These are phyloP conservation scores for Tetradesmus obliquus DNA, from an alignment of 139 green algal genomes.

Conservation along the genomic window DNA sequence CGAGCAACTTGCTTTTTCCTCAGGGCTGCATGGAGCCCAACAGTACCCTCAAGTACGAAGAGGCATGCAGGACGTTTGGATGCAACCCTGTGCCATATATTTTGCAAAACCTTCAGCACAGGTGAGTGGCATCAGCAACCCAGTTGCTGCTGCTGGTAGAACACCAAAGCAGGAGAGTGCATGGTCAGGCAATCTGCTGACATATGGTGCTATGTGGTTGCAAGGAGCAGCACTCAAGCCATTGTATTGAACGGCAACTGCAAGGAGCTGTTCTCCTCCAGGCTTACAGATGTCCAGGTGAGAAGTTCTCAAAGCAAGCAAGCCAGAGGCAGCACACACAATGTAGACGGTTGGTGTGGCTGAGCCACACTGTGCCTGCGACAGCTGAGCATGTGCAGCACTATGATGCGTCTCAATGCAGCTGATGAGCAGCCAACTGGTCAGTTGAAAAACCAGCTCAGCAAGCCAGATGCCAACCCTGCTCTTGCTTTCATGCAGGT, in stretches of 20 bases:
- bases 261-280: constrained; percentile 10
- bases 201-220: neutral
- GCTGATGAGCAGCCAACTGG: no score
- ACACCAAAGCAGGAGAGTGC: neutral
- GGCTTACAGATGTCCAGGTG: constrained; percentile 18
- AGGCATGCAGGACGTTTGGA: neutral
- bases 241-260: neutral
- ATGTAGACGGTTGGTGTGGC: no score
- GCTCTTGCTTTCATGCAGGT: neutral
- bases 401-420: no score
- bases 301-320: neutral
- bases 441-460: no score
- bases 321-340: no score
- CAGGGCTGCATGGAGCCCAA: neutral
- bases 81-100: neutral
- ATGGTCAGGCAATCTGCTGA: neutral
- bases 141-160: neutral
- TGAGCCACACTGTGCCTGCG: no score
- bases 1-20: neutral
- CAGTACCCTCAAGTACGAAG: neutral
- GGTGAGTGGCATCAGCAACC: neutral
- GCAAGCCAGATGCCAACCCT: no score
- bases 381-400: no score
- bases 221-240: neutral
- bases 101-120: neutral